Conservation (phyloP, 306 rosid species). For the Cucurbita maxima region DNA sequence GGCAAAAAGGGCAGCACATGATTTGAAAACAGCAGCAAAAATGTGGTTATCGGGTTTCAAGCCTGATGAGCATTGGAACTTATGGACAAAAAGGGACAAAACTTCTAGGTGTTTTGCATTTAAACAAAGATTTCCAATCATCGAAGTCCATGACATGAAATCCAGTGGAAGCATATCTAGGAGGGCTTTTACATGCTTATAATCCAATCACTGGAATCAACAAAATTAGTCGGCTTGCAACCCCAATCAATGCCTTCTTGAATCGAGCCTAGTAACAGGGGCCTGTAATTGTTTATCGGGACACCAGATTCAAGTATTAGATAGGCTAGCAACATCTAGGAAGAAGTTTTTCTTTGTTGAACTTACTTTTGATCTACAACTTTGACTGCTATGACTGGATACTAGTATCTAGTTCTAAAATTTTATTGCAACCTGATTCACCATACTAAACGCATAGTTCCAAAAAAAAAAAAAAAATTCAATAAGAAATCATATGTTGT, state of each 20-base stretch:
- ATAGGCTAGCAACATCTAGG: neutral
- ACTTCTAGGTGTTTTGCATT: constrained; percentile 37
- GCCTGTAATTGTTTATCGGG: neutral
- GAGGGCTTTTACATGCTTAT: neutral
- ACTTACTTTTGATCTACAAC: neutral
- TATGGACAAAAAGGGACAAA: constrained; percentile 32
- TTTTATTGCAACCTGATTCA: neutral
- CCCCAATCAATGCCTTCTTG: neutral
- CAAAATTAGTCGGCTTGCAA: neutral
- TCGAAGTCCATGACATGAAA: constrained; percentile 24
- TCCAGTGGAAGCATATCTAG: neutral
- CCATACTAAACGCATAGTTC: neutral
- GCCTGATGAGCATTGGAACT: constrained; percentile 16
- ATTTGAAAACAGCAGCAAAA: constrained; percentile 48
- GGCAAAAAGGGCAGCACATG: constrained; percentile 46
- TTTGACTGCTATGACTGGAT: neutral
- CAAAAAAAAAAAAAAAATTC: neutral
- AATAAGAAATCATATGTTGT: neutral
- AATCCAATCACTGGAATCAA: neutral
- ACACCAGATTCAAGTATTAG: neutral
- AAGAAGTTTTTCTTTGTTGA: neutral
- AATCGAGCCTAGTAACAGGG: neutral
- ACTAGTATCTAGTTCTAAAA: neutral
- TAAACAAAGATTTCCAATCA: constrained; percentile 24
- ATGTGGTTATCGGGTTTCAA: constrained; percentile 35